Evolutionary conservation across 495 filamentous ascomycete genomes (phyloP), one percentile per base, ranked within the genome.

Genomic region (Daldinia childiae): DNA sequence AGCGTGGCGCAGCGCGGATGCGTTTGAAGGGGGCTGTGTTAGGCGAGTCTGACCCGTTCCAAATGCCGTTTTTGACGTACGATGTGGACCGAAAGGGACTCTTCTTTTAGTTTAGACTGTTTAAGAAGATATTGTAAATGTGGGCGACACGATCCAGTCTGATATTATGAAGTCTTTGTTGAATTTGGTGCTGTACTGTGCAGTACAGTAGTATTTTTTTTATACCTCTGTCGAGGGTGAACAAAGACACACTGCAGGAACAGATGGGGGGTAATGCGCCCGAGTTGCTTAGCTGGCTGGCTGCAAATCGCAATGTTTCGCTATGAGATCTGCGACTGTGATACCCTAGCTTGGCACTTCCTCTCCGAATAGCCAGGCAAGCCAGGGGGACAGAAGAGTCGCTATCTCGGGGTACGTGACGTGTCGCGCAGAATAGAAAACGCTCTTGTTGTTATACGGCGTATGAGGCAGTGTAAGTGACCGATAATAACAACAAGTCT

Each of bases 11-110:
- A 78, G 76, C 71, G 27, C 59, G 62, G 66, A 59, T 71, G 59
- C 61, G 62, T 68, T 62, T 65, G 62, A 76, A 64, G 62, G 73
- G 74, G 76, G 76, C 76, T 76, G 71, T 78, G 76, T 69, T 71
- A 59, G 61, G 54, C 62, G 70, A 58, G 50, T 75, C 68, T 68
- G 73, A 72, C 72, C 64, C 64, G 34, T 72, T 66, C 69, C 55
- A 64, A 64, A 64, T 72, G 58, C 59, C 43, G 63, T 59, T 30
- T 72, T 48, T 62, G 45, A 59, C 50, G 69, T 65, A 72, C 50
- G 39, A 64, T 61, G 64, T 62, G 66, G 71, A 59, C 43, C 62
- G 36, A 24, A 69, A 63, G 39, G 45, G 55, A 66, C 38, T n/a
- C 51, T 57, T 69, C 34, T 12, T 52, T 61, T 50, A 45, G 51